Conservation (phyloP, 2,329 filamentous ascomycete species). For the Fusarium chlamydosporum region DNA sequence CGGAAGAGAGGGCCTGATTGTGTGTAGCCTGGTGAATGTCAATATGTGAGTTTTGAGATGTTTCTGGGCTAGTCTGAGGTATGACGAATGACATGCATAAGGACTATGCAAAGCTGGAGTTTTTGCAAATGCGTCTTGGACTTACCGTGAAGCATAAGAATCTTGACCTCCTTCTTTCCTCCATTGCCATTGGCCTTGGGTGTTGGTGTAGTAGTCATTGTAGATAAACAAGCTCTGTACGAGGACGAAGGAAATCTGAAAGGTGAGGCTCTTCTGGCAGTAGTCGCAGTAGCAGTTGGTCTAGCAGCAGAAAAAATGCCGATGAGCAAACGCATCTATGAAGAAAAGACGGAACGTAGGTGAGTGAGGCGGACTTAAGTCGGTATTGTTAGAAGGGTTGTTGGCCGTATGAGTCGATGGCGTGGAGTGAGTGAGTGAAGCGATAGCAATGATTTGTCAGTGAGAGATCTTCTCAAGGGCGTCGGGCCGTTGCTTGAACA, state of each 20-base stretch:
- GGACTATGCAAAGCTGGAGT: not conserved
- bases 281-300: constrained; percentile 30
- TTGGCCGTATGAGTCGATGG: constrained; percentile 45
- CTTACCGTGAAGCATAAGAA: constrained; percentile 82
- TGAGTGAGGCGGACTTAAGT: constrained; percentile 13
- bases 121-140: not conserved
- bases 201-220: constrained; percentile 48
- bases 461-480: constrained; percentile 28
- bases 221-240: constrained; percentile 31
- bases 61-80: constrained; percentile 8
- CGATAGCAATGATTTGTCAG: constrained; percentile 50
- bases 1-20: constrained; percentile 90
- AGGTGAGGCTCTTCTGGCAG: constrained; percentile 26
- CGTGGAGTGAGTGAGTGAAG: constrained; percentile 29
- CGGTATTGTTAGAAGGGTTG: constrained; percentile 9
- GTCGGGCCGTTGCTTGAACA: constrained; percentile 38
- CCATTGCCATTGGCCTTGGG: constrained; percentile 53
- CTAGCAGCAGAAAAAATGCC: constrained; percentile 33
- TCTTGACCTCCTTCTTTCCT: constrained; percentile 69
- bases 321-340: constrained; percentile 45
- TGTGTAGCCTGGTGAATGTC: constrained; percentile 76
- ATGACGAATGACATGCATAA: not conserved
- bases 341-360: not conserved
- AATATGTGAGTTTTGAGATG: constrained; percentile 24
- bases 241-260: constrained; percentile 18